Conservation (phyloP, 225 moss, liverwort and hornwort genomes). For the Straminergon stramineum region DNA sequence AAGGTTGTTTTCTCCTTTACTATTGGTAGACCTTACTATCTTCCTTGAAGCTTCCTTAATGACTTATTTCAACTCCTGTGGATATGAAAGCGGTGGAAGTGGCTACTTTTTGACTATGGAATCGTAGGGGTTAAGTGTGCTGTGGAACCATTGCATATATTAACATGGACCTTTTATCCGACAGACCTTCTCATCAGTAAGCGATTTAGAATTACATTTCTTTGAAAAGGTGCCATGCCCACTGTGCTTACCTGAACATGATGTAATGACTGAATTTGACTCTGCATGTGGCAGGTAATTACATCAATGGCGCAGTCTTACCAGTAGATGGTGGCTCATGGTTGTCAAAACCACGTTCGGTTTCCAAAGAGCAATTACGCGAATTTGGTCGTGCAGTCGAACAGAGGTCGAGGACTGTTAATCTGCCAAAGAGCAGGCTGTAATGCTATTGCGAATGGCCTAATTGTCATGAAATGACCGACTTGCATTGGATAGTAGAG, state of each 20-base stretch:
- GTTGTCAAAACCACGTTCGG: slow-evolving; percentile 37
- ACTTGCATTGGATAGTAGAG: not conserved
- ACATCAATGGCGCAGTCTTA: slow-evolving; percentile 58
- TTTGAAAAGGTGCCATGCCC: not conserved
- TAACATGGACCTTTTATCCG: not conserved
- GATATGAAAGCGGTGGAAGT: not conserved
- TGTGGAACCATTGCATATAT: not conserved
- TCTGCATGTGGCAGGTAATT: slow-evolving; percentile 37
- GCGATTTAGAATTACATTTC: not conserved
- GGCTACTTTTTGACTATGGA: not conserved
- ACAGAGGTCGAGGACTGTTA: slow-evolving; percentile 32
- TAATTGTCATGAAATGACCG: not conserved
- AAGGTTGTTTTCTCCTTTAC: not conserved
- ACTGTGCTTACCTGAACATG: not conserved
- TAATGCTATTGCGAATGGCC: slow-evolving; percentile 1
- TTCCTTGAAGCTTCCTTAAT: not conserved
- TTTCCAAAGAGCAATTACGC: slow-evolving; percentile 51
- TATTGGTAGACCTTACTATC: not conserved
- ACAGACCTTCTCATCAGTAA: not conserved
- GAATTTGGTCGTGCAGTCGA: slow-evolving; percentile 64
- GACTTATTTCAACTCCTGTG: not conserved
- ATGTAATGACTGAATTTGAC: not conserved
- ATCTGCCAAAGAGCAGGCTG: slow-evolving; percentile 50
- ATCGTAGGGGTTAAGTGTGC: not conserved
- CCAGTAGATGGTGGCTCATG: slow-evolving; percentile 74